Evolutionary conservation across 352 stramenopile species (phyloP).

Genomic region (Paralagenidium karlingii): DNA sequence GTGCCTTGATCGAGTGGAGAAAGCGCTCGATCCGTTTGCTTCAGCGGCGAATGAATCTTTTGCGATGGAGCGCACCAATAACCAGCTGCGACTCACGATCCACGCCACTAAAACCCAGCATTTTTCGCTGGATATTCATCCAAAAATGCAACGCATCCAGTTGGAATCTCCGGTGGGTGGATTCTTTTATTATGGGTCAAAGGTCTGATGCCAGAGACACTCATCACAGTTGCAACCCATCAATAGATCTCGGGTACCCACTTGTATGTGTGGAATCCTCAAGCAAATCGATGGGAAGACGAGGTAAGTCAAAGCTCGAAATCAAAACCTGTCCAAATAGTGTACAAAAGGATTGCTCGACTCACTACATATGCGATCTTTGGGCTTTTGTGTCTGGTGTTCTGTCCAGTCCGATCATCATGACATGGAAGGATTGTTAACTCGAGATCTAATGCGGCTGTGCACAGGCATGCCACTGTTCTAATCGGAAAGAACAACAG

Average conservation of each 20-base stretch:
- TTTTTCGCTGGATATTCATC: no score
- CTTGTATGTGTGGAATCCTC: conserved; percentile 62
- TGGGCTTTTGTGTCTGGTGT: background rate
- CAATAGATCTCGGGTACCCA: conserved; percentile 59
- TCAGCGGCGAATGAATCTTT: no score
- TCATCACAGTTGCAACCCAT: no score
- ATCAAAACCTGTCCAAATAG: background rate
- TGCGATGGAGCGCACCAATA: no score
- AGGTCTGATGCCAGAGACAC: no score
- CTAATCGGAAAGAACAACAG: conserved; percentile 13
- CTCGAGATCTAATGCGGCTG: conserved; percentile 67
- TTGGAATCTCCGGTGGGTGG: no score
- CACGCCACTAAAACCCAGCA: no score
- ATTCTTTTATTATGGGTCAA: no score
- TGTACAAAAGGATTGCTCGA: background rate
- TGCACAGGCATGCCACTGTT: conserved; percentile 61
- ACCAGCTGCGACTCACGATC: no score
- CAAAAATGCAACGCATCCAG: no score
- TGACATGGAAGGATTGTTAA: conserved; percentile 69
- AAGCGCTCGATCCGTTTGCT: no score
- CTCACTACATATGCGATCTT: background rate
- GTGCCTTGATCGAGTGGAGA: no score
- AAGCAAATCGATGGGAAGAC: conserved; percentile 62
- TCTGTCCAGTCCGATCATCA: conserved; percentile 40
- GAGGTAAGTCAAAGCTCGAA: conserved; percentile 19